phyloP scores from a whole-genome alignment of 2,329 filamentous ascomycete genomes.

The Metarhizium humberi region DNA sequence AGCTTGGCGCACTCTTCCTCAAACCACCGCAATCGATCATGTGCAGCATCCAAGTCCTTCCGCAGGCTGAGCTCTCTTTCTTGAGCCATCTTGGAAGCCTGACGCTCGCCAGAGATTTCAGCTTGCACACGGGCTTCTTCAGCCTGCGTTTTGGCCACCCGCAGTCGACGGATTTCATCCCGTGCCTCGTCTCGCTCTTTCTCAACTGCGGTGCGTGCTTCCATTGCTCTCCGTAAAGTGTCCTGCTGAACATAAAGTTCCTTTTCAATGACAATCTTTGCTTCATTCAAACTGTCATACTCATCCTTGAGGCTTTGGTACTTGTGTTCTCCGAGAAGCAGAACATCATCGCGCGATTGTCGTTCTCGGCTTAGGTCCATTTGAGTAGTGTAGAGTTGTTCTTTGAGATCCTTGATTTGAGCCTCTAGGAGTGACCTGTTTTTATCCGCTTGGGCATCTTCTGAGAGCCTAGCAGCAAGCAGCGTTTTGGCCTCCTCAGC shows the following conservation, averaged over 20 bases:
- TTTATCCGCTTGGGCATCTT: constrained; percentile 77
- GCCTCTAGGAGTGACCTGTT: constrained; percentile 75
- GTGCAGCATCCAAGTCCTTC: constrained; percentile 71
- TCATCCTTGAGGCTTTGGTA: constrained; percentile 74
- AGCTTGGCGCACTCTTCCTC: constrained; percentile 72
- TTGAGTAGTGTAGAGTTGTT: constrained; percentile 74
- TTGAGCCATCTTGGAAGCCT: constrained; percentile 65
- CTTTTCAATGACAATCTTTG: constrained; percentile 96
- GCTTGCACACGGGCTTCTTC: constrained; percentile 81
- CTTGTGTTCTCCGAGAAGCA: constrained; percentile 84
- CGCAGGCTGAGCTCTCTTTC: constrained; percentile 72
- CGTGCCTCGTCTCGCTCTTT: constrained; percentile 85
- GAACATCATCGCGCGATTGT: constrained; percentile 89
- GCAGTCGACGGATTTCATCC: constrained; percentile 70
- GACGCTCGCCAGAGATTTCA: constrained; percentile 71
- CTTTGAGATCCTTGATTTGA: constrained; percentile 81
- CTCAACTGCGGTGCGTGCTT: constrained; percentile 71
- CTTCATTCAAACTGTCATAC: constrained; percentile 77
- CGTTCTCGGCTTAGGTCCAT: constrained; percentile 83
- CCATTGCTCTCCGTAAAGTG: constrained; percentile 73
- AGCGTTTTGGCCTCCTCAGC: constrained; percentile 79
- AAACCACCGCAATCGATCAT: constrained; percentile 66
- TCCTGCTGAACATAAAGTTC: constrained; percentile 96
- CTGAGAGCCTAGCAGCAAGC: constrained; percentile 79
- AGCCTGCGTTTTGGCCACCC: constrained; percentile 73